Base-by-base conservation (phyloP, 768 basidiomycete genomes). In the Pleurotus platypus region DNA sequence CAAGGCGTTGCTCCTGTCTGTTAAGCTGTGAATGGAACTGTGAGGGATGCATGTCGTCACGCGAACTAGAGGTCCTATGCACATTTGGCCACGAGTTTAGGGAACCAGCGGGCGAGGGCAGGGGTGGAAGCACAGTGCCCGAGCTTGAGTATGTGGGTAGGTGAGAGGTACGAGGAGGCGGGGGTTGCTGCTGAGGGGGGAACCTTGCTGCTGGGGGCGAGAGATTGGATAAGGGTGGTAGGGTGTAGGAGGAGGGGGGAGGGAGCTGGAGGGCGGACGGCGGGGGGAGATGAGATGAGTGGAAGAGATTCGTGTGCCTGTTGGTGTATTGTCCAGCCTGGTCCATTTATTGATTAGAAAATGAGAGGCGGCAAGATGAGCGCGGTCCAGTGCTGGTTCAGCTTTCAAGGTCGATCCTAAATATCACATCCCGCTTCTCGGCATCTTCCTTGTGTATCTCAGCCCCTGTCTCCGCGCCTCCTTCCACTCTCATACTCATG, bases 1-100 rank as follows among this genome's bases (percentile, higher is more conserved):
- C 53, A 51, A 42, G 9, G 20, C 49, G 16, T 15, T 35, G 27
- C 20, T 49, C 26, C 56, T 66, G 64, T 24, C 62, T 58, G 16
- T 65, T 59, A 47, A 60, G 58, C 22, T 63, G 45, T 54, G 42
- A 54, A 54, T 18, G 48, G 37, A 54, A 57, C 18, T 58, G 64
- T 46, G 62, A 43, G 27, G 72, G 71, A 55, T 67, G 69, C 9
- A 70, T 57, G n/a, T 78, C 77, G 47, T 79, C 75, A 65, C 76
- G 67, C 5, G 75, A 76, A 60, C 63, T 73, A 13, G 75, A 75
- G 0, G 76, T 73, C 42, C 71, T 69, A 58, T 71, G 74, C 56
- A 70, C 61, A 1, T 66, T 54, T 1, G 66, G 58, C 65, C 65
- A 66, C 35, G 49, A 1, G 61, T 56, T 67, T 67, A 70, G 13